phyloP scores from a whole-genome alignment of 257 asterid genomes.

The Capsicum baccatum region DNA sequence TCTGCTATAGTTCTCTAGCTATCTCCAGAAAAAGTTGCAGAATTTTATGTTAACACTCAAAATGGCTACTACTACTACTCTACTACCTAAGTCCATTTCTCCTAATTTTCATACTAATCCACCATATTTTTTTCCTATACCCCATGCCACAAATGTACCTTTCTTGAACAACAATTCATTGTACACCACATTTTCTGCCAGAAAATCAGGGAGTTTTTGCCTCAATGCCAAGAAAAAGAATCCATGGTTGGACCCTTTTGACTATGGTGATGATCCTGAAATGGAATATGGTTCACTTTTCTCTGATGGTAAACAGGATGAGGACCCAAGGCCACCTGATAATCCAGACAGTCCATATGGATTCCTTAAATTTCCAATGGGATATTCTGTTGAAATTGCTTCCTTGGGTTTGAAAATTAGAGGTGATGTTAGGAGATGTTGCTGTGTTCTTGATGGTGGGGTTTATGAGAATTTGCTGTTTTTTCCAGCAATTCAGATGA shows the following conservation, averaged over 20 bases:
- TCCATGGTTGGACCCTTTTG: conserved; percentile 85
- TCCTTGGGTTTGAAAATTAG: conserved; percentile 70
- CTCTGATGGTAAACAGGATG: conserved; percentile 81
- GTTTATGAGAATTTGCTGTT: conserved; percentile 80
- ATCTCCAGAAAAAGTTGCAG: background rate
- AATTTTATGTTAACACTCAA: conserved; percentile 22
- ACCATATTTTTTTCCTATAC: conserved; percentile 40
- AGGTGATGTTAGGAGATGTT: conserved; percentile 88
- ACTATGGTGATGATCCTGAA: conserved; percentile 78
- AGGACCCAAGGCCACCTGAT: conserved; percentile 82
- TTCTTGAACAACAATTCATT: conserved; percentile 35
- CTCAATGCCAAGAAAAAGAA: conserved; percentile 63
- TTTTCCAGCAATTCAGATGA: conserved; percentile 81
- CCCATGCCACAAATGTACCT: conserved; percentile 40
- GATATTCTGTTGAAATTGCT: conserved; percentile 74
- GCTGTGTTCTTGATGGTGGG: conserved; percentile 80
- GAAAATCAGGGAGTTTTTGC: conserved; percentile 39
- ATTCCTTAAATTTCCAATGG: conserved; percentile 79
- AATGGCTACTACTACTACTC: conserved; percentile 59
- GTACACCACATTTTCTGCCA: conserved; percentile 26
- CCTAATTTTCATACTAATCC: conserved; percentile 40
- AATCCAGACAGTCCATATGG: conserved; percentile 79
- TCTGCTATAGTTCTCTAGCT: background rate
- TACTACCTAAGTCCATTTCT: conserved; percentile 51
- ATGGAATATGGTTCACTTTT: conserved; percentile 69